Evolutionary conservation across 2,329 filamentous ascomycete species (phyloP).

Genomic region (Neodidymelliopsis sp.): DNA sequence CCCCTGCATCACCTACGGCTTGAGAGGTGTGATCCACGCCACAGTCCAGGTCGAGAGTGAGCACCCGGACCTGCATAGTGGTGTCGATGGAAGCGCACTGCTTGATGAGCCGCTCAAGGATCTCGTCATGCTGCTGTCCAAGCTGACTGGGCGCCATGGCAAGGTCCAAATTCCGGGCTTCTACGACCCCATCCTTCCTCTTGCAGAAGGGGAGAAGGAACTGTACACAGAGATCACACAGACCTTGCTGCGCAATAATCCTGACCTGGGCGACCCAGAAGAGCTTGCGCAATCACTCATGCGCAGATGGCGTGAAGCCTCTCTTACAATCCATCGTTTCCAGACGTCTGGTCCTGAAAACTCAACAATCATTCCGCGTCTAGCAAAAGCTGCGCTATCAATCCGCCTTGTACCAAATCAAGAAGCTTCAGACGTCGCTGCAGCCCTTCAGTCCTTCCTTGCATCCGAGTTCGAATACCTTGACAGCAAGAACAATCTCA

Average conservation of each 20-base stretch:
- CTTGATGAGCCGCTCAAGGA: constrained; percentile 93
- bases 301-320: constrained; percentile 94
- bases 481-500: constrained; percentile 80
- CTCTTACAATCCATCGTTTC: constrained; percentile 91
- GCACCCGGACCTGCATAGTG: constrained; percentile 89
- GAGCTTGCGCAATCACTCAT: constrained; percentile 85
- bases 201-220: constrained; percentile 77
- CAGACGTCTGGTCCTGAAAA: constrained; percentile 89
- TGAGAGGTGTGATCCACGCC: constrained; percentile 92
- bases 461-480: constrained; percentile 74
- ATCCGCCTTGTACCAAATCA: constrained; percentile 94
- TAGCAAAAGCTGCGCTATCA: constrained; percentile 87
- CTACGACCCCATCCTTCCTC: constrained; percentile 80
- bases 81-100: constrained; percentile 92
- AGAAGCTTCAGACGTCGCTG: constrained; percentile 78
- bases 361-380: constrained; percentile 87
- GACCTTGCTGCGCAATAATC: constrained; percentile 76
- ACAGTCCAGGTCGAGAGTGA: constrained; percentile 87
- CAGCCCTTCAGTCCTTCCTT: constrained; percentile 71
- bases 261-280: constrained; percentile 68
- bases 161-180: constrained; percentile 86
- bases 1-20: constrained; percentile 92
- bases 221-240: constrained; percentile 85
- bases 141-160: constrained; percentile 81
- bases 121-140: constrained; percentile 81